Percentiles rank a stretch among this genome's conserved stretches.
Evolutionary conservation across 225 moss, liverwort and hornwort species (phyloP).

Genomic region (Polytrichum formosum): DNA sequence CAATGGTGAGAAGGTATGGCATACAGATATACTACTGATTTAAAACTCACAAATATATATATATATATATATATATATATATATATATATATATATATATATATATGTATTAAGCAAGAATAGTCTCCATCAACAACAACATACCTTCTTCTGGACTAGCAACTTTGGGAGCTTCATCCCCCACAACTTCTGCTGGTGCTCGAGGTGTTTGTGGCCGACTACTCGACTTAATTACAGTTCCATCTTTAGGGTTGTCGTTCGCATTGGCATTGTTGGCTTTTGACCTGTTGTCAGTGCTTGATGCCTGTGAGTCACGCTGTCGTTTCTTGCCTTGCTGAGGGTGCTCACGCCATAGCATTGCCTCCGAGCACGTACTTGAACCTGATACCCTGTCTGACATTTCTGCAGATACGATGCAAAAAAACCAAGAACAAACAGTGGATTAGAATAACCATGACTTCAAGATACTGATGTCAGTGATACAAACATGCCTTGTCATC

Average conservation of each 20-base stretch:
- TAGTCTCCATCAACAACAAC: neutral
- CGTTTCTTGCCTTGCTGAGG: slow-evolving; percentile 19
- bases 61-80: no score
- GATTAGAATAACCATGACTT: no score
- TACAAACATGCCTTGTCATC: no score
- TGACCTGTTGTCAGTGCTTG: slow-evolving; percentile 18
- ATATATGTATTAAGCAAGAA: no score
- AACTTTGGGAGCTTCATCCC: slow-evolving; percentile 6
- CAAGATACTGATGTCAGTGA: no score
- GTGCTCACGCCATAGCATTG: slow-evolving; percentile 14
- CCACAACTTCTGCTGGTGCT: neutral
- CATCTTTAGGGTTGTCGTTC: slow-evolving; percentile 1
- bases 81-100: no score
- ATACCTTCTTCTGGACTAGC: slow-evolving; percentile 21
- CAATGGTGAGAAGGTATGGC: no score
- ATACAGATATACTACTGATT: no score
- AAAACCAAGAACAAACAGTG: no score
- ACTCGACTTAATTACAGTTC: slow-evolving; percentile 6
- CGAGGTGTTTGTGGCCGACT: slow-evolving; percentile 13
- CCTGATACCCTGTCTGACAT: slow-evolving; percentile 14
- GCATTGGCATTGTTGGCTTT: neutral
- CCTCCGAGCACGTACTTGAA: slow-evolving; percentile 17
- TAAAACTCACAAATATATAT: no score
- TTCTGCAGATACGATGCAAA: slow-evolving; percentile 9
- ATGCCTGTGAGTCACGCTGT: slow-evolving; percentile 4